These are phyloP conservation scores for Ammopiptanthus mongolicus DNA, from an alignment of 306 rosid species.

Conservation along the genomic window DNA sequence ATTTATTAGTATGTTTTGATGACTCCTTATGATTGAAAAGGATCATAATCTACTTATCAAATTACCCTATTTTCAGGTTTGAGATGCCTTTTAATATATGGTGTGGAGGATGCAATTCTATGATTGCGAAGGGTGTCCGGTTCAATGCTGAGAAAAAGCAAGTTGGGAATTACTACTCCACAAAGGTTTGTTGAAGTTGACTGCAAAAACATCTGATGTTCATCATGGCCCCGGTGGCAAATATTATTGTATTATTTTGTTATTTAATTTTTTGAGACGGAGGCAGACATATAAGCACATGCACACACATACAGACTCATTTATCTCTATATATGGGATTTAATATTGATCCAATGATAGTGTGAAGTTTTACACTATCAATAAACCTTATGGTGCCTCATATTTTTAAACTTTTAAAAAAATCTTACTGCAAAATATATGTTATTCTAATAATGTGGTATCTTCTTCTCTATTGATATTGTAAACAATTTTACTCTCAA, in stretches of 20 bases:
- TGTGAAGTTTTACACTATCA: not conserved
- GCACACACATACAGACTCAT: not conserved
- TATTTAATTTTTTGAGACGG: not conserved
- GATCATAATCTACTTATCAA: not conserved
- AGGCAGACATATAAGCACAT: not conserved
- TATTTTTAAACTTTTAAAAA: not conserved
- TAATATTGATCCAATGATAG: not conserved
- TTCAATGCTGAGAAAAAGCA: slow-evolving; percentile 96
- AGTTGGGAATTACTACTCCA: slow-evolving; percentile 92
- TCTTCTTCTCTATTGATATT: not conserved
- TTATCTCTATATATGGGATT: not conserved
- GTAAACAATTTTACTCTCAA: not conserved
- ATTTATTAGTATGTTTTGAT: not conserved
- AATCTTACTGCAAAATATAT: not conserved
- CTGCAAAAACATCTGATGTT: not conserved
- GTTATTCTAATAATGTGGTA: not conserved
- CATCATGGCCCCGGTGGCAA: not conserved
- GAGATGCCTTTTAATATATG: slow-evolving; percentile 95
- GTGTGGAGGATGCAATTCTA: slow-evolving; percentile 98
- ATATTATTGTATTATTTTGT: not conserved
- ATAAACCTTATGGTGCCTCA: not conserved
- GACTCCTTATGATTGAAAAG: not conserved
- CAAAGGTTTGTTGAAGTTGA: slow-evolving; percentile 50
- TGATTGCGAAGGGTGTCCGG: slow-evolving; percentile 97
- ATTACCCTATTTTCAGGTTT: slow-evolving; percentile 45